These are phyloP conservation scores for Elsinoe perseae DNA, from an alignment of 2,329 filamentous ascomycete species.

Conservation along the genomic window DNA sequence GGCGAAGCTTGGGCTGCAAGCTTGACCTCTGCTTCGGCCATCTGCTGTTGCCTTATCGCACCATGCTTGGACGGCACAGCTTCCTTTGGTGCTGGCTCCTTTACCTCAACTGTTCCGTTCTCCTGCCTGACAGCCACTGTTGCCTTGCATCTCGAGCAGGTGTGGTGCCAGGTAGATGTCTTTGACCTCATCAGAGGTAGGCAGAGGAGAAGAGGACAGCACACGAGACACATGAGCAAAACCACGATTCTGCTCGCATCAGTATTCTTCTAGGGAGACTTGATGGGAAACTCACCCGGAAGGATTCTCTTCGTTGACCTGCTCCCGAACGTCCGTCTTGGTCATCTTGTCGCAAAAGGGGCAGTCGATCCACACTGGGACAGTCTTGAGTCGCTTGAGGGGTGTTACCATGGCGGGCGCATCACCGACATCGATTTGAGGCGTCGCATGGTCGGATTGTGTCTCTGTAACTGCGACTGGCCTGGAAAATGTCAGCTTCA, in stretches of 20 bases:
- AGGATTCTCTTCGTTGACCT: not conserved
- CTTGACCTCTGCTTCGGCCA: not conserved
- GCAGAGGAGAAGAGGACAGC: not conserved
- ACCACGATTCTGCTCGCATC: not conserved
- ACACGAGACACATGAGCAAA: not conserved
- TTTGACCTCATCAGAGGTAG: conserved; percentile 1
- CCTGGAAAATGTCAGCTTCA: not conserved
- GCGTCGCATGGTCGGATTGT: not conserved
- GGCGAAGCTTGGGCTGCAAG: not conserved
- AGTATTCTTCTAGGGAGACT: not conserved
- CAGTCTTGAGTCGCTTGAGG: not conserved
- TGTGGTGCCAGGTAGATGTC: not conserved
- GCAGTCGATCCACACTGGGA: not conserved
- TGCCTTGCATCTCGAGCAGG: not conserved
- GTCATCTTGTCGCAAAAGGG: not conserved
- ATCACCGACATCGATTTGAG: not conserved
- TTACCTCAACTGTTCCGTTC: not conserved
- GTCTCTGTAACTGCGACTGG: not conserved
- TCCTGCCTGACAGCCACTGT: not conserved
- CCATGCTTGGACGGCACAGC: not conserved
- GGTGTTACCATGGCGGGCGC: not conserved
- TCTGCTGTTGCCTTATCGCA: not conserved
- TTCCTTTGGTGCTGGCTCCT: not conserved
- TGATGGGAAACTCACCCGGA: not conserved
- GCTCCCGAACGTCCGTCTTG: not conserved